These are phyloP conservation scores for Heliamphora exappendiculata DNA, from an alignment of 148 eudicot genomes.

Conservation along the genomic window DNA sequence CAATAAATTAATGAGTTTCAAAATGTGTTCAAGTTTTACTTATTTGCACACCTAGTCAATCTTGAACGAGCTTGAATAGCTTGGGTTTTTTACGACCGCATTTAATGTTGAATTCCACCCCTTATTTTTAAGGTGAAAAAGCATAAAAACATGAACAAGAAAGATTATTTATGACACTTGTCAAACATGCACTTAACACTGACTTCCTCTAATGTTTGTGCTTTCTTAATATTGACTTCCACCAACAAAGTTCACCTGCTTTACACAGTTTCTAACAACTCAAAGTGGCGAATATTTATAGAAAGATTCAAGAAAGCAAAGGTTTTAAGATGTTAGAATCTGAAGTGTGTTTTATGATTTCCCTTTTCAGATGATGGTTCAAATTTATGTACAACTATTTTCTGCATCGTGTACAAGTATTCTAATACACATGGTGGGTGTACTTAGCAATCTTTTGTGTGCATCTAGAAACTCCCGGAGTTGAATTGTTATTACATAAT, in stretches of 20 bases:
- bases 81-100: neutral
- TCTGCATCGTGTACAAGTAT: too few species aligned
- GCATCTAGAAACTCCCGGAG: too few species aligned
- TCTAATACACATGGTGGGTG: too few species aligned
- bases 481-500: neutral
- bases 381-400: too few species aligned
- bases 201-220: neutral
- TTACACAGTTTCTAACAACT: neutral
- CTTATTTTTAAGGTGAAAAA: neutral
- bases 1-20: neutral
- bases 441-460: too few species aligned
- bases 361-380: neutral
- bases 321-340: neutral
- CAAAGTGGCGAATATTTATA: neutral
- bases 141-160: neutral
- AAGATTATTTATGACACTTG: neutral
- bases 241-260: neutral
- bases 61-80: neutral
- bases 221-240: neutral
- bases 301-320: neutral
- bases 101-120: neutral
- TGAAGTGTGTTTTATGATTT: neutral
- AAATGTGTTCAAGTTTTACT: neutral
- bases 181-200: neutral
- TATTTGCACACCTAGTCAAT: neutral